Evolutionary conservation across 2,329 filamentous ascomycete genomes (phyloP).

Genomic region (Colletotrichum shisoi): DNA sequence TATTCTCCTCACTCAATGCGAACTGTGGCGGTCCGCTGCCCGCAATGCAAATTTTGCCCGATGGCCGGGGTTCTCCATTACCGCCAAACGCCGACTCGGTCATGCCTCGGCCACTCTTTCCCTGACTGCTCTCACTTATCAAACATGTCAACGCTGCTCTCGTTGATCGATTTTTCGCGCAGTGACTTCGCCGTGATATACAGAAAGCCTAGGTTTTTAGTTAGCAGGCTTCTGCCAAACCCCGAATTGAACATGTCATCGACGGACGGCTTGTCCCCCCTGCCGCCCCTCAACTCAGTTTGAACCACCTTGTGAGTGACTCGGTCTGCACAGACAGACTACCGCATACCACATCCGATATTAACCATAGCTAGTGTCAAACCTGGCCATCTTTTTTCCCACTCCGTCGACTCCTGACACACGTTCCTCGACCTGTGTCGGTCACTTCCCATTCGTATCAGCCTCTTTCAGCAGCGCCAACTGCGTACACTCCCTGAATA

Average conservation of each 20-base stretch:
- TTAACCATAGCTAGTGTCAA: conserved; percentile 28
- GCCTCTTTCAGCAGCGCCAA: conserved; percentile 9
- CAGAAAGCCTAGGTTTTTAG: background rate
- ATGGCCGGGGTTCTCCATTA: background rate
- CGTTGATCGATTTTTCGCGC: conserved; percentile 10
- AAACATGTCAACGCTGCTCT: conserved; percentile 22
- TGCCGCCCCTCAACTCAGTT: conserved; percentile 2
- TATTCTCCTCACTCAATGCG: conserved; percentile 17
- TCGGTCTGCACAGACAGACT: conserved; percentile 5
- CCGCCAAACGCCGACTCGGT: conserved; percentile 13
- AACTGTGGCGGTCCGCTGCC: conserved; percentile 16
- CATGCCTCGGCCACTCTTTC: background rate
- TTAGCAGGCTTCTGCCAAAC: conserved; percentile 21
- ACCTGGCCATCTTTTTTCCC: conserved; percentile 18
- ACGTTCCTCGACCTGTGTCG: conserved; percentile 6
- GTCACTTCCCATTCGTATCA: conserved; percentile 17
- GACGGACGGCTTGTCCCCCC: conserved; percentile 11
- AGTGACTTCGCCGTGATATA: conserved; percentile 10
- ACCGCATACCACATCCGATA: conserved; percentile 26
- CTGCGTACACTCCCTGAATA: conserved; percentile 19
- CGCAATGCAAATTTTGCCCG: conserved; percentile 14
- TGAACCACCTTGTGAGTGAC: conserved; percentile 2
- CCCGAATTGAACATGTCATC: conserved; percentile 5
- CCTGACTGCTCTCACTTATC: conserved; percentile 6
- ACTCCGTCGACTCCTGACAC: conserved; percentile 26